Percentiles rank a stretch among this genome's conserved stretches.
phyloP scores from a whole-genome alignment of 2,329 filamentous ascomycete species.

The Verruconis gallopava region DNA sequence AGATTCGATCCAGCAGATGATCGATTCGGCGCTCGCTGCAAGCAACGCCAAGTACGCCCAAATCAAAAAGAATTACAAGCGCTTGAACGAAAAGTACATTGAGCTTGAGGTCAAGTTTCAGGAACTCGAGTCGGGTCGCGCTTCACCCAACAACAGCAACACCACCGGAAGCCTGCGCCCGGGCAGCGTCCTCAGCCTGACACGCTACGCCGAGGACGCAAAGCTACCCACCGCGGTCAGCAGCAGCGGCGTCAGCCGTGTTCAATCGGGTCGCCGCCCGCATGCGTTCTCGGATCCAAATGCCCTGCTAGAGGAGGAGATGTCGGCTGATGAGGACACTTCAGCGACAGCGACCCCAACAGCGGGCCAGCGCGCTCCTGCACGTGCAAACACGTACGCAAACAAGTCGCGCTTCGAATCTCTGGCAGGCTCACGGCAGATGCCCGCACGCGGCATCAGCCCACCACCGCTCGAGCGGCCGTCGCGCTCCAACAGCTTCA shows the following conservation, averaged over 20 bases:
- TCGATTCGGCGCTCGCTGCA: constrained; percentile 36
- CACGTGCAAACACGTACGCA: neutral
- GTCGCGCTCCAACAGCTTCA: neutral
- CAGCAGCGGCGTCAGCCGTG: neutral
- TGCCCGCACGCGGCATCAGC: constrained; percentile 16
- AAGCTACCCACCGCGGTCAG: neutral
- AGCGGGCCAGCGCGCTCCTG: neutral
- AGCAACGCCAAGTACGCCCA: constrained; percentile 34
- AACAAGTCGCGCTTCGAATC: neutral
- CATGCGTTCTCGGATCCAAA: constrained; percentile 10
- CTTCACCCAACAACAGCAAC: neutral
- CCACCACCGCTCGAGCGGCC: neutral
- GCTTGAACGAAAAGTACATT: constrained; percentile 37
- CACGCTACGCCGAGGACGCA: constrained; percentile 8
- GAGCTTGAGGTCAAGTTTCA: constrained; percentile 35
- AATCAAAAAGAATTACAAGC: constrained; percentile 39
- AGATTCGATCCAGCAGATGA: constrained; percentile 31
- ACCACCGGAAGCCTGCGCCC: neutral
- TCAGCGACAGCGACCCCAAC: neutral
- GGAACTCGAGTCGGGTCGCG: constrained; percentile 23
- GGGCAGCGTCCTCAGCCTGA: constrained; percentile 8
- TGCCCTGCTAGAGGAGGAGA: neutral
- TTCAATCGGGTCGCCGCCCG: constrained; percentile 3
- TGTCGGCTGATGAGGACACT: neutral
- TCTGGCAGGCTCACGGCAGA: neutral